Evolutionary conservation across 2,329 filamentous ascomycete genomes (phyloP), one percentile per base, ranked within the genome.

Genomic region (Pseudopithomyces chartarum): DNA sequence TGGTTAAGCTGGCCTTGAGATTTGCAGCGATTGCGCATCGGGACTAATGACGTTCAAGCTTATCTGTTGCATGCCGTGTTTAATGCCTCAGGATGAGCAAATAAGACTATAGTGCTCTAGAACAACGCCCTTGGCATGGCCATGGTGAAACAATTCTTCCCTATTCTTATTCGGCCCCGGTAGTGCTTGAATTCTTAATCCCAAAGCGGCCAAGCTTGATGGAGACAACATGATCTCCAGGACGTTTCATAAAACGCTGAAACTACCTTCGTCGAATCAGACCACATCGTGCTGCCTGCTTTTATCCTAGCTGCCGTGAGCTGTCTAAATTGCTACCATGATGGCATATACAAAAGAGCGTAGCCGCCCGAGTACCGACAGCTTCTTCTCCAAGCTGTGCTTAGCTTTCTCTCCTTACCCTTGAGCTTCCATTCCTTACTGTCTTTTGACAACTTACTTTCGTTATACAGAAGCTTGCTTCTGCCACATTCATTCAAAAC

Each of bases 211-310:
- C 45, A 48, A 42, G 40, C 53, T 44, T 17, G 40, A 34, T 39
- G 34, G 43, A 33, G 4, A 32, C 44, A 10, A 50, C 60, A 67
- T 67, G 64, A 67, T 68, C 59, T 58, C 58, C 65, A 66, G 64
- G 64, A 61, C 44, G 62, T 67, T 67, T 68, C 63, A 64, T 19
- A 12, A 47, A 48, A 40, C 51, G 49, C 52, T 60, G 59, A 60
- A 62, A 65, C 59, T 57, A 61, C 32, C 40, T 55, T 51, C 49
- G 32, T 56, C 58, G 26, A 44, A 56, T 52, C 42, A 22, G 23
- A 32, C 54, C 19, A 38, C 43, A 20, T 29, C 34, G 5, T 32
- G 17, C 34, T 15, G 26, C 5, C 22, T 29, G 26, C 26, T 5
- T 29, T 29, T 29, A 29, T 29, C 26, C 26, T 29, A 29, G 26